Base-by-base conservation (phyloP, 2,329 filamentous ascomycete species). In the Chaetomium sp. region DNA sequence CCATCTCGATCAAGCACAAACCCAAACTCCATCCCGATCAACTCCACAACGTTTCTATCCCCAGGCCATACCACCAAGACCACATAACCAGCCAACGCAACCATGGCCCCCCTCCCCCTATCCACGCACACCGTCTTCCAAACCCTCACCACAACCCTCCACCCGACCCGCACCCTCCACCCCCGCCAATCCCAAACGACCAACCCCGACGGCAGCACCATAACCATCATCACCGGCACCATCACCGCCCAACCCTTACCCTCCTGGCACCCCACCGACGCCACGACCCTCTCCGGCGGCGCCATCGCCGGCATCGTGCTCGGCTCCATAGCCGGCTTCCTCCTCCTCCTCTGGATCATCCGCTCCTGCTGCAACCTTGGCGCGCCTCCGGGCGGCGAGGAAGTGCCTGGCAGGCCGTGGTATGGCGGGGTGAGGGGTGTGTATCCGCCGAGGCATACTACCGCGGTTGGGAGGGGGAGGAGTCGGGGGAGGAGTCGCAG, bases 281-380 rank as follows among this genome's bases (percentile, higher is more conserved):
- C 67, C 47, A 66, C 69, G 16, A 72, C 65, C n/a, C 75, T 84
- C 13, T 78, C 74, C 50, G 81, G 80, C 57, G 82, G 82, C 54
- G 81, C 80, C 55, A 83, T 84, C 57, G 81, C 81, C 0, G 82
- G 81, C 54, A 83, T 83, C 65, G 79, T 83, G 55, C 78, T 83
- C 66, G 81, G 81, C 23, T 80, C 79, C 27, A 75, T 83, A 59
- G 76, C 70, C 54, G 81, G 81, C n/a, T 69, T 81, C 49, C 72
- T 83, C 13, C 73, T 83, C 0, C 64, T 84, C 3, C 65, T 79
- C 42, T 83, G 82, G 82, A 72, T 84, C 66, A 61, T 83, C 67
- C 76, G 77, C 6, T 81, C 79, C 2, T 82, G 80, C 70, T 68
- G 73, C 58, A 80, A 80, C 68, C 69, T 80, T 45, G 77, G 78